Base-by-base conservation (phyloP, 2,329 filamentous ascomycete genomes). In the Aspergillus glaucus region DNA sequence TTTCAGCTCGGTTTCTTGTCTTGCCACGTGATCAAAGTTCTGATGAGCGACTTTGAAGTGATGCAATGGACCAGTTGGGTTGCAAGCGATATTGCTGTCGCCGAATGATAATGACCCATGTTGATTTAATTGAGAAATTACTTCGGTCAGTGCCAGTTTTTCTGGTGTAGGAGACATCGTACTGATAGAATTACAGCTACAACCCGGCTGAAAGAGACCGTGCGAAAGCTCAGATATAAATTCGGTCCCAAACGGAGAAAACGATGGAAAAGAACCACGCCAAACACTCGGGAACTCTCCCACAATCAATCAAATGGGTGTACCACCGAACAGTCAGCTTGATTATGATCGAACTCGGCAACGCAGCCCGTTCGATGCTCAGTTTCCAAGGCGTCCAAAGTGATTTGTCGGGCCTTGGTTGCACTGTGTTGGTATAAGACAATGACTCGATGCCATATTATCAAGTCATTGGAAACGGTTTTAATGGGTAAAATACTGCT, bases 101-200 rank as follows among this genome's bases (percentile, higher is more conserved):
- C 61, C 87, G 93, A 65, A 98, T 98, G 93, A 84, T 98, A 71
- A 96, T 98, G 87, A 98, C 93, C 51, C 93, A 98, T 73, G 93
- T 98, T 63, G 93, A 98, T 70, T 79, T 98, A 54, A 96, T 98
- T 62, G 93, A 98, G 79, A 98, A 98, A 75, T 82, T 98, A 45
- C 82, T 98, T 57, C 88, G 92, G 88, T 95, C 84, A 60, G 81
- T 62, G 32, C 37, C 34, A 26, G 4, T 42, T 32, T 22, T 10
- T 15, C 43, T 6, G 41, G 21, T 14, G 15, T 15, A 7, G 24
- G 41, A n/a, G n/a, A 2, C 4, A 19, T 42, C 7, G 7, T 19
- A 42, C 21, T 42, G 9, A 42, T 24, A 14, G 4, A 43, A 15
- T 6, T 17, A 43, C 41, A 77, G 74, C 56, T 76, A 77, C 59